Evolutionary conservation across 2,329 filamentous ascomycete species (phyloP).

Genomic region (Stagonosporopsis chrysanthemi): DNA sequence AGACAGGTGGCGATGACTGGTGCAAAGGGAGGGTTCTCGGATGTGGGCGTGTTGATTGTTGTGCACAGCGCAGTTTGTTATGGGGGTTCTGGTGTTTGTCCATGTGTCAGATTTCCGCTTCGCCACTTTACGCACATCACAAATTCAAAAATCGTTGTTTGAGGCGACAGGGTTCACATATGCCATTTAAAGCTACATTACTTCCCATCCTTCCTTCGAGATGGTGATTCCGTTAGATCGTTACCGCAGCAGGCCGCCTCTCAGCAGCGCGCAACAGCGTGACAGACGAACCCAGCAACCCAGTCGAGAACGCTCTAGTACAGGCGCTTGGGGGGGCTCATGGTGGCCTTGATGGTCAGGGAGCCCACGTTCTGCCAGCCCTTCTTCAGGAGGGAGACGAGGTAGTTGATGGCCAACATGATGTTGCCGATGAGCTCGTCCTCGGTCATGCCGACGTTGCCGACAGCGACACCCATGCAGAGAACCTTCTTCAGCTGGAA

Average conservation of each 20-base stretch:
- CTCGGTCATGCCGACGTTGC: conserved; percentile 96
- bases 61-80: too few relatives aligned
- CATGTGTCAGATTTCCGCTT: too few relatives aligned
- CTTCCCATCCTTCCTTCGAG: conserved; percentile 29
- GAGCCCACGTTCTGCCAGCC: conserved; percentile 99
- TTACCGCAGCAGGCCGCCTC: conserved; percentile 27
- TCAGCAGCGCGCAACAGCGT: conserved; percentile 26
- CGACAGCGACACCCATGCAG: conserved; percentile 99
- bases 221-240: conserved; percentile 32
- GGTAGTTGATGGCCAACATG: conserved; percentile 99
- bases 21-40: not conserved
- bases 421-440: conserved; percentile 98
- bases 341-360: conserved; percentile 99
- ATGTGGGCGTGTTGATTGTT: too few relatives aligned
- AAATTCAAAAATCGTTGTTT: not conserved
- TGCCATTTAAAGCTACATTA: conserved; percentile 41
- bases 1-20: not conserved
- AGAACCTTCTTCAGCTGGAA: conserved; percentile 99
- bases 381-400: conserved; percentile 99
- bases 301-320: conserved; percentile 70
- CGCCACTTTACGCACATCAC: not conserved
- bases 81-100: too few relatives aligned
- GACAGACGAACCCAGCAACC: conserved; percentile 24
- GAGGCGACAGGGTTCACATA: conserved; percentile 16
- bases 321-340: conserved; percentile 97